Evolutionary conservation across 2,329 filamentous ascomycete species (phyloP), one percentile per base, ranked within the genome.

Genomic region (Diplodia sapinea): DNA sequence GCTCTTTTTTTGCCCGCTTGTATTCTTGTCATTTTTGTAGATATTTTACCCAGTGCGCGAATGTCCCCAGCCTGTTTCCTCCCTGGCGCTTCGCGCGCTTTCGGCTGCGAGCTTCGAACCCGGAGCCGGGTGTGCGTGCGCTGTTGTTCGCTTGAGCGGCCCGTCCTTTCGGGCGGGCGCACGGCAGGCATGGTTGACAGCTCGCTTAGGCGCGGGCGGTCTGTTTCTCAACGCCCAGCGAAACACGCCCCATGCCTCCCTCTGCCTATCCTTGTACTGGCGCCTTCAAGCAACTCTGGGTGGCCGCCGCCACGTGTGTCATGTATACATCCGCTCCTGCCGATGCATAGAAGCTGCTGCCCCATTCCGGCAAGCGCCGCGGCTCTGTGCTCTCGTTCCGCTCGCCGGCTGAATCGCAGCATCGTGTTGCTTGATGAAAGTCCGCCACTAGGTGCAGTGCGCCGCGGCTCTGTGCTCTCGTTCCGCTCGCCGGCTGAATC

Each of bases 61-160:
- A 43, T 36, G 49, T 40, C 38, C 33, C 17, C 29, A 12, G 23
- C 23, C 17, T 76, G 74, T 75, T 70, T 71, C 70, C 71, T 69
- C 63, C 33, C 33, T 55, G 31, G 49, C 33, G 38, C 12, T 40
- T 23, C 47, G 31, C 31, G 49, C 33, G 38, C n/a, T 7, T 23
- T 9, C 29, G 11, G 20, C 43, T 31, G 40, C 40, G 40, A 47
- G 3, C 17, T 6, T n/a, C 15, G 15, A n/a, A 47, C 40, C 17
- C 40, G 6, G 15, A 47, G 40, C 8, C 15, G 7, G 7, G 43
- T 47, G 43, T 20, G 43, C 43, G 43, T 47, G 43, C 43, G 43
- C 29, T 36, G 29, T 36, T 11, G 33, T 5, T 31, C 52, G 52
- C 50, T 52, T 29, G 13, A 13, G 43, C 43, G 43, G 43, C 7